Conservation (phyloP, 2,329 filamentous ascomycete genomes). For the Trichoderma asperellum region DNA sequence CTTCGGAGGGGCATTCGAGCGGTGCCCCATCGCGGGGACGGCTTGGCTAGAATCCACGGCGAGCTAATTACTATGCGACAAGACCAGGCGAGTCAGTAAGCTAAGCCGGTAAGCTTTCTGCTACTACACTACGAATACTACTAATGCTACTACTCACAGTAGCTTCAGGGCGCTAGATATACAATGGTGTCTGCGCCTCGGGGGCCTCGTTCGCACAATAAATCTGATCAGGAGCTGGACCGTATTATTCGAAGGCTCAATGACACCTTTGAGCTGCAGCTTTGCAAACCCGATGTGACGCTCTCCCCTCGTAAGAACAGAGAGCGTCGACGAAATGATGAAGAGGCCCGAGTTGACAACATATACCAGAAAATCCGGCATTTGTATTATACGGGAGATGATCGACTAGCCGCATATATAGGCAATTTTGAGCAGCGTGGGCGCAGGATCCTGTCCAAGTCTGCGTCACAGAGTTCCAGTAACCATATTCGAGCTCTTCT, state of each 20-base stretch:
- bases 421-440: slow-evolving; percentile 33
- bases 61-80: not conserved
- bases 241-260: slow-evolving; percentile 37
- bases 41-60: not conserved
- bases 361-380: slow-evolving; percentile 35
- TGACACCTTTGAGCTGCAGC: slow-evolving; percentile 35
- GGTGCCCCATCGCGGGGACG: slow-evolving; percentile 20
- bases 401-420: slow-evolving; percentile 32
- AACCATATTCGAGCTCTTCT: slow-evolving; percentile 33
- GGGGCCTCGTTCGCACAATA: not conserved
- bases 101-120: not conserved
- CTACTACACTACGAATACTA: not conserved
- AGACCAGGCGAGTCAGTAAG: not conserved
- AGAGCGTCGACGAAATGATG: slow-evolving; percentile 32
- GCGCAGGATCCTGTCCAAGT: slow-evolving; percentile 7
- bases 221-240: slow-evolving; percentile 29
- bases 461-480: not conserved
- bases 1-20: not conserved
- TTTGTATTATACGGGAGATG: slow-evolving; percentile 33
- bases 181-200: slow-evolving; percentile 5
- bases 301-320: slow-evolving; percentile 37
- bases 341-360: slow-evolving; percentile 33
- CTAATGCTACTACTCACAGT: not conserved
- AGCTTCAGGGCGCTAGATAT: not conserved
- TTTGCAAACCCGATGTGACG: slow-evolving; percentile 34